Evolutionary conservation across 2,329 filamentous ascomycete species (phyloP).

Genomic region (Sporothrix pallida): DNA sequence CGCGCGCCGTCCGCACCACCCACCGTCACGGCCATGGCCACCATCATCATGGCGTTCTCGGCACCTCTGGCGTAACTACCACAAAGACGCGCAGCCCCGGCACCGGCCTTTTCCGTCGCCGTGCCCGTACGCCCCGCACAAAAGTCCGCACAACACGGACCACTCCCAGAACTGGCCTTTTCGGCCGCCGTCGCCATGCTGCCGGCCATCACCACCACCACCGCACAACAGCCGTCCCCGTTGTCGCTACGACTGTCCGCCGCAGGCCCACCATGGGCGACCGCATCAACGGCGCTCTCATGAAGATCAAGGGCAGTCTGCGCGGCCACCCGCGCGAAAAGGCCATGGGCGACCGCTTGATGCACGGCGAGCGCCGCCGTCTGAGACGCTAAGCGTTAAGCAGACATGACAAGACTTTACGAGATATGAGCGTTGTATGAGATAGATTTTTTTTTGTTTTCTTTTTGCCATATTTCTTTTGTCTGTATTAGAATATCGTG

Average conservation of each 20-base stretch:
- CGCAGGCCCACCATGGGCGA: constrained; percentile 73
- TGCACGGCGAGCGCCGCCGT: constrained; percentile 25
- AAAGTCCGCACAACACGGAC: constrained; percentile 29
- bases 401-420: not conserved
- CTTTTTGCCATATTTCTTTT: constrained; percentile 30
- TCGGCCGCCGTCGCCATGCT: constrained; percentile 19
- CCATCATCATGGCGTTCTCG: constrained; percentile 10
- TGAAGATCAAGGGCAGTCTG: constrained; percentile 73
- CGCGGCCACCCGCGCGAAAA: constrained; percentile 74
- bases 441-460: not conserved
- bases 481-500: not conserved
- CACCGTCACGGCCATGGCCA: constrained; percentile 24
- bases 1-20: constrained; percentile 3
- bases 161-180: constrained; percentile 26
- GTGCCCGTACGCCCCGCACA: constrained; percentile 1
- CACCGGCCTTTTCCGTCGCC: constrained; percentile 16
- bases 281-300: constrained; percentile 77
- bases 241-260: constrained; percentile 54
- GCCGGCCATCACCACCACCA: constrained; percentile 1
- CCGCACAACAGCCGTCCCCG: not conserved
- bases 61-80: not conserved
- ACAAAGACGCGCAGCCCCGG: constrained; percentile 16
- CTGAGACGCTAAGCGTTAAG: not conserved
- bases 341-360: constrained; percentile 41
- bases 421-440: not conserved